Percentiles rank a stretch among this genome's conserved stretches.
Evolutionary conservation across 208 protist genomes (phyloP).

Genomic region (Trypanosoma platydactyli): DNA sequence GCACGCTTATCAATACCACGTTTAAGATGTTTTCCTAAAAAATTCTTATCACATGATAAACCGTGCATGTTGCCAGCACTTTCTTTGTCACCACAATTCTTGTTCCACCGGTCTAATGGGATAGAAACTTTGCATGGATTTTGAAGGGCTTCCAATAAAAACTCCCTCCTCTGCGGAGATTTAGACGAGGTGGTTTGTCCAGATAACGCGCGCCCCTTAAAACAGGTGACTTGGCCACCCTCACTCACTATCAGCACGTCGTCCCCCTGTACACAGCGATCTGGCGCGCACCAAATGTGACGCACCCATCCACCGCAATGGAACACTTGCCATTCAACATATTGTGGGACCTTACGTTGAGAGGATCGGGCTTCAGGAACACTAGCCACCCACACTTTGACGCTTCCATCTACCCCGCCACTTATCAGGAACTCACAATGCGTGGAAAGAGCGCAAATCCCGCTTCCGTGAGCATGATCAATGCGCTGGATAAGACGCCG

Average conservation of each 20-base stretch:
- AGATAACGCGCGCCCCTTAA: conserved; percentile 25
- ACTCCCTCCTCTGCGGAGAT: not conserved
- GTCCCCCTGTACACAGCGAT: conserved; percentile 33
- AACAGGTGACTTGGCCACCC: conserved; percentile 29
- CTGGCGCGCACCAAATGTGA: conserved; percentile 29
- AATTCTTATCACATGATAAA: not conserved
- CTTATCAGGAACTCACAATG: conserved; percentile 47
- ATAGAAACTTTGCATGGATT: not conserved
- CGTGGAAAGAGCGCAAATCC: conserved; percentile 35
- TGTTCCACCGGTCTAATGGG: not conserved
- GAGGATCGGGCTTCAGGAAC: not conserved
- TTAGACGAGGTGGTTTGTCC: conserved; percentile 3
- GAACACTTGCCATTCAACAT: conserved; percentile 34
- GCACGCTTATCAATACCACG: conserved; percentile 11
- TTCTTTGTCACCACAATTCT: not conserved
- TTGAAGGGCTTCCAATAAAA: conserved; percentile 12
- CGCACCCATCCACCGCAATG: conserved; percentile 44
- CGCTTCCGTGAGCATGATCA: conserved; percentile 31
- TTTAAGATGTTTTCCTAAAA: conserved; percentile 7
- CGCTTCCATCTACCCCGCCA: conserved; percentile 39
- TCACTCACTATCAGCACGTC: conserved; percentile 41
- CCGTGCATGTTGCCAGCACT: not conserved
- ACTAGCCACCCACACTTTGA: conserved; percentile 40
- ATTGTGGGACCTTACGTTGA: conserved; percentile 6
- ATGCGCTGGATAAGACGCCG: conserved; percentile 26